Percentiles rank a stretch among this genome's conserved stretches.
phyloP scores from a whole-genome alignment of 768 basidiomycete species.

The Gymnopilus dilepis region DNA sequence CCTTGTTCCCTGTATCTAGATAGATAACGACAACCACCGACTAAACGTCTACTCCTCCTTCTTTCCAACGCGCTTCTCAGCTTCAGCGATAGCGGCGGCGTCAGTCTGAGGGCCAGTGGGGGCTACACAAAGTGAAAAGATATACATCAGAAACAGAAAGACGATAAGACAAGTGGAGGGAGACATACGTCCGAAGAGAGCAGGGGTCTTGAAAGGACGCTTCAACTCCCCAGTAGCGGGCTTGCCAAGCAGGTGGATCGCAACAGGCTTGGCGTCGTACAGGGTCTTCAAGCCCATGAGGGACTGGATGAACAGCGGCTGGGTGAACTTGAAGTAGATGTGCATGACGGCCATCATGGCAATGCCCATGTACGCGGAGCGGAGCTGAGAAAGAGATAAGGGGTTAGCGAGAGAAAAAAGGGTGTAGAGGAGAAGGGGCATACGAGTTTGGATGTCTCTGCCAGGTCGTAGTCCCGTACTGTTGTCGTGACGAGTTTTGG shows the following conservation, averaged over 20 bases:
- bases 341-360: constrained; percentile 95
- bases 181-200: constrained; percentile 73
- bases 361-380: constrained; percentile 71
- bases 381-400: constrained; percentile 47
- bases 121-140: constrained; percentile 30
- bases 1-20: not conserved
- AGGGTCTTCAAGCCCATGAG: constrained; percentile 94
- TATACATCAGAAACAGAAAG: not conserved
- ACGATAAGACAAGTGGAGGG: constrained; percentile 2
- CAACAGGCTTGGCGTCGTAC: constrained; percentile 84
- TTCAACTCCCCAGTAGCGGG: constrained; percentile 85
- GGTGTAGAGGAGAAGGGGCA: constrained; percentile 1
- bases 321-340: constrained; percentile 92
- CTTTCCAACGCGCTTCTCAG: constrained; percentile 81
- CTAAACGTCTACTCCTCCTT: constrained; percentile 71
- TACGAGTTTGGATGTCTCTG: constrained; percentile 83
- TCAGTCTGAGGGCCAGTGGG: constrained; percentile 82
- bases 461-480: constrained; percentile 90
- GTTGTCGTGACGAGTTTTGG: constrained; percentile 88
- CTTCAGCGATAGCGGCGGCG: constrained; percentile 84
- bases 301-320: constrained; percentile 93
- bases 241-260: constrained; percentile 82
- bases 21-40: not conserved
- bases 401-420: not conserved
- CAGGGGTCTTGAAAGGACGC: constrained; percentile 82